Evolutionary conservation across 2,329 filamentous ascomycete genomes (phyloP).

Genomic region (Fusarium illudens): DNA sequence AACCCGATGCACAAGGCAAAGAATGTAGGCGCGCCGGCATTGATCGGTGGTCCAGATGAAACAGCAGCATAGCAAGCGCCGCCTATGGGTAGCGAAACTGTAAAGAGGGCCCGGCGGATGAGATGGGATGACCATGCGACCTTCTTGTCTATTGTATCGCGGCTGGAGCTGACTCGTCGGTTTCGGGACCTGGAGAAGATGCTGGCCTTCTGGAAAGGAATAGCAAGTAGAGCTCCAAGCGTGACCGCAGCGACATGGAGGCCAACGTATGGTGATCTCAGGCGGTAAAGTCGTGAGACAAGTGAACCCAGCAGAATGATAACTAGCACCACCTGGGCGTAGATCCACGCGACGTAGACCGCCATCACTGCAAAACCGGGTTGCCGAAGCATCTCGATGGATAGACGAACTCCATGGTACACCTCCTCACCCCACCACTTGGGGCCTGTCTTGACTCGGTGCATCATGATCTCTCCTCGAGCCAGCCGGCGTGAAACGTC

Average conservation of each 20-base stretch:
- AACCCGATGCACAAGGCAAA: conserved; percentile 75
- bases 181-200: conserved; percentile 72
- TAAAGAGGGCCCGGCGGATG: conserved; percentile 73
- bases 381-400: conserved; percentile 75
- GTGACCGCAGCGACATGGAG: conserved; percentile 72
- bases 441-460: conserved; percentile 75
- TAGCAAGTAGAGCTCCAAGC: conserved; percentile 72
- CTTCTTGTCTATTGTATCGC: conserved; percentile 70
- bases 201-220: conserved; percentile 78
- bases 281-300: conserved; percentile 72
- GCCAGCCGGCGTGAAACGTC: conserved; percentile 67
- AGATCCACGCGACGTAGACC: conserved; percentile 80
- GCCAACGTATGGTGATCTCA: conserved; percentile 71
- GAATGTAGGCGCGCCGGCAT: conserved; percentile 69
- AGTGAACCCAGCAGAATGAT: conserved; percentile 77
- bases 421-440: conserved; percentile 82
- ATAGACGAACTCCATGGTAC: conserved; percentile 73
- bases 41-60: conserved; percentile 68
- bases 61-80: conserved; percentile 74
- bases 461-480: conserved; percentile 79
- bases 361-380: conserved; percentile 77
- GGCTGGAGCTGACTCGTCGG: conserved; percentile 67
- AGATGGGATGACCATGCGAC: conserved; percentile 77
- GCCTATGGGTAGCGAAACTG: conserved; percentile 70
- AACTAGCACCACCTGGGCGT: conserved; percentile 77